A percentile compares a stretch with the other conserved stretches of the same genome.
phyloP scores from a whole-genome alignment of 176 grass and related monocot species.

The Sorghum bicolor region DNA sequence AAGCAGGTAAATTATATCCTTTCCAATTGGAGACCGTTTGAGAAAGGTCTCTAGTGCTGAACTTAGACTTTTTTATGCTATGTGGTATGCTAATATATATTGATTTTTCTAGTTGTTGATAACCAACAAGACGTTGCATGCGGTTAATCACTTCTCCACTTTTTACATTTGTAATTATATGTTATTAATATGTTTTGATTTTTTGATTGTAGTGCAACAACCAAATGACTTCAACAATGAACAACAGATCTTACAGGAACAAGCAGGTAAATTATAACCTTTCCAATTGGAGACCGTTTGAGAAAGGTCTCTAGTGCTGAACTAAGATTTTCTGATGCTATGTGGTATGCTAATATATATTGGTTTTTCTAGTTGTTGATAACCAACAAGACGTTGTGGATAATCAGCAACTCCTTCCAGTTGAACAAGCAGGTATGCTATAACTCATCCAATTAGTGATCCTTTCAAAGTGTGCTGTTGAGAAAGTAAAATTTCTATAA shows the following conservation, averaged over 20 bases:
- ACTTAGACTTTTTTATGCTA: no score
- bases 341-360: not conserved
- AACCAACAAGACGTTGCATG: no score
- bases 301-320: not conserved
- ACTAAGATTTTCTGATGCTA: not conserved
- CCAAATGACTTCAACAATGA: no score
- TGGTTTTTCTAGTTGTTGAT: not conserved
- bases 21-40: no score
- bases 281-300: not conserved
- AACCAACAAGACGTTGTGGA: not conserved
- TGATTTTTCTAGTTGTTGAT: no score
- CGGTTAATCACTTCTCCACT: no score
- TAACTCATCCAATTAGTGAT: not conserved
- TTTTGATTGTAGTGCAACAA: not conserved
- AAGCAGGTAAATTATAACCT: no score
- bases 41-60: no score
- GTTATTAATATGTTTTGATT: not conserved
- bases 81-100: no score
- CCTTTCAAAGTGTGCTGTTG: not conserved
- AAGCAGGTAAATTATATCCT: no score
- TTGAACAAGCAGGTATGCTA: not conserved
- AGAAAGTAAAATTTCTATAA: not conserved
- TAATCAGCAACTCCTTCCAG: not conserved
- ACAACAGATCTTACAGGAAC: no score
- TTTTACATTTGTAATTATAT: not conserved